Percentiles rank a stretch among this genome's conserved stretches.
phyloP scores from a whole-genome alignment of 495 filamentous ascomycete species.

The Astrothelium macrocarpum region DNA sequence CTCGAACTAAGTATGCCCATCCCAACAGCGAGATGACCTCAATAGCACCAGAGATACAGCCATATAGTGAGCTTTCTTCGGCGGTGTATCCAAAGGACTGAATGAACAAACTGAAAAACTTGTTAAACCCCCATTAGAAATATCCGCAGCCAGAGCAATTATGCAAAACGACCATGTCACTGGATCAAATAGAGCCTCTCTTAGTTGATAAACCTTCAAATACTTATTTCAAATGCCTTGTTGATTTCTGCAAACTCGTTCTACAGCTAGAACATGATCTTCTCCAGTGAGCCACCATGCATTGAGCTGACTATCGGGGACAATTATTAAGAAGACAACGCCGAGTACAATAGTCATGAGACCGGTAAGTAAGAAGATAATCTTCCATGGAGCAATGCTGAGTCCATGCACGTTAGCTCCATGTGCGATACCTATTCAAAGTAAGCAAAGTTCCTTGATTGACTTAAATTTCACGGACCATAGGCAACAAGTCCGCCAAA shows the following conservation, averaged over 20 bases:
- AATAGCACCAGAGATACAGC: neutral
- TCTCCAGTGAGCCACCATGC: slow-evolving; percentile 53
- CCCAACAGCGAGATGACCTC: neutral
- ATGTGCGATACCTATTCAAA: slow-evolving; percentile 39
- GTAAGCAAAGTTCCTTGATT: neutral
- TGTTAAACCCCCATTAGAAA: neutral
- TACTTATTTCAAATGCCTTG: slow-evolving; percentile 29
- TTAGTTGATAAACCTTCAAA: slow-evolving; percentile 25
- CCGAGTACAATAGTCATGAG: slow-evolving; percentile 48
- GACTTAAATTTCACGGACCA: slow-evolving; percentile 15
- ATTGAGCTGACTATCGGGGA: slow-evolving; percentile 59
- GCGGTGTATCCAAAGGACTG: neutral
- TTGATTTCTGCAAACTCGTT: slow-evolving; percentile 20
- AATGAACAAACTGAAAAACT: neutral
- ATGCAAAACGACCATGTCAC: neutral
- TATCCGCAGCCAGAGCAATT: neutral
- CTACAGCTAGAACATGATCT: slow-evolving; percentile 38
- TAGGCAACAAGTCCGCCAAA: slow-evolving; percentile 49
- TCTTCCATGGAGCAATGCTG: slow-evolving; percentile 51
- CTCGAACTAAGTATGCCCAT: neutral
- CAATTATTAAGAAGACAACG: slow-evolving; percentile 46
- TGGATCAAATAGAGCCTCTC: slow-evolving; percentile 25
- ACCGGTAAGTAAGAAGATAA: slow-evolving; percentile 55
- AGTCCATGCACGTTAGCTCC: slow-evolving; percentile 43
- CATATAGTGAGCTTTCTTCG: neutral